These are phyloP conservation scores for Barnettozyma pratensis DNA, from an alignment of 805 yeast species.

Conservation along the genomic window DNA sequence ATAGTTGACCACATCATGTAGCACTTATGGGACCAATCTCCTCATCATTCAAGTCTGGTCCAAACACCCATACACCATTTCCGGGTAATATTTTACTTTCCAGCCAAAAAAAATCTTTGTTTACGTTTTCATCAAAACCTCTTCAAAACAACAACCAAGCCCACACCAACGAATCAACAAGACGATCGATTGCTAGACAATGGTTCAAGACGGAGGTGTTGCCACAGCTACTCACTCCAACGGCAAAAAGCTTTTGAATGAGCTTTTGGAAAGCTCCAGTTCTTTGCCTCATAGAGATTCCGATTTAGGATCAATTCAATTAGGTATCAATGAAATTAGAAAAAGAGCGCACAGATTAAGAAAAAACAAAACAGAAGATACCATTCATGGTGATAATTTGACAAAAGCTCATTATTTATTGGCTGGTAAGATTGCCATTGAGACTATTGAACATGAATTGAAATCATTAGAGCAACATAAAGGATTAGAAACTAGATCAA, in stretches of 20 bases:
- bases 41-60: no score
- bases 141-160: neutral
- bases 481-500: conserved; percentile 25
- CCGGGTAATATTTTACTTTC: conserved; percentile 2
- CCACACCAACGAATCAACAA: neutral
- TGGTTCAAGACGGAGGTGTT: conserved; percentile 1
- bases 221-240: conserved; percentile 3
- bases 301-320: conserved; percentile 74
- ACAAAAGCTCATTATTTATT: conserved; percentile 83
- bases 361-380: conserved; percentile 33
- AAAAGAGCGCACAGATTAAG: conserved; percentile 58
- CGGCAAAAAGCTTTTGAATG: conserved; percentile 44
- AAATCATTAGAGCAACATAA: conserved; percentile 31
- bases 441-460: conserved; percentile 66
- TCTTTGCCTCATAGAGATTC: conserved; percentile 62
- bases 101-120: conserved; percentile 3
- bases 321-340: conserved; percentile 75
- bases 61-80: neutral
- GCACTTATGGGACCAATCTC: no score
- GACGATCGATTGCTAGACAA: neutral
- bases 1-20: no score
- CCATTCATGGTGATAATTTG: conserved; percentile 32
- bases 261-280: conserved; percentile 70
- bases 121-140: neutral
- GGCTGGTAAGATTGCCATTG: conserved; percentile 86